Evolutionary conservation across 2,329 filamentous ascomycete genomes (phyloP).

Genomic region (Teratosphaeria destructans): DNA sequence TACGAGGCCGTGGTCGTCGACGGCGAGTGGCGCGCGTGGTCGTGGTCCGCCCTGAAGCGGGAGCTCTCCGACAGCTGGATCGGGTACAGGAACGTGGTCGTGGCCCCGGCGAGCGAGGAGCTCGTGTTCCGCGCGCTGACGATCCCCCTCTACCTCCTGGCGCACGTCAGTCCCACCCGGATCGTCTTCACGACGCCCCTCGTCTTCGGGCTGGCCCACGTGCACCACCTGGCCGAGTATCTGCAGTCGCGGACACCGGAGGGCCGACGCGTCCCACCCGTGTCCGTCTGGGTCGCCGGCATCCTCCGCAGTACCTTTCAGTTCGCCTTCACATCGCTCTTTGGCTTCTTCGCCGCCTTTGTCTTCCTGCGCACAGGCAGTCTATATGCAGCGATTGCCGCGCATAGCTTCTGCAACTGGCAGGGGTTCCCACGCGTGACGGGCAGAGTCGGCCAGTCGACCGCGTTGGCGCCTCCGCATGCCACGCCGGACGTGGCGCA

Average conservation of each 20-base stretch:
- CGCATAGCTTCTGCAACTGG: conserved; percentile 86
- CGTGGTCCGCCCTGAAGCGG: conserved; percentile 40
- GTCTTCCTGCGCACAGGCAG: conserved; percentile 78
- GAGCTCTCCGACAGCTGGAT: conserved; percentile 62
- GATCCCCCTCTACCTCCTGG: conserved; percentile 69
- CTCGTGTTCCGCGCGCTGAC: conserved; percentile 83
- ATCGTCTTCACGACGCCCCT: conserved; percentile 77
- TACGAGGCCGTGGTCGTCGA: conserved; percentile 71
- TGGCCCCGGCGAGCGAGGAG: conserved; percentile 82
- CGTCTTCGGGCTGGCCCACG: conserved; percentile 84
- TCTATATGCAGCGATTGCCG: conserved; percentile 60
- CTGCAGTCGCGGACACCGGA: conserved; percentile 60
- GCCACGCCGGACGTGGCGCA: conserved; percentile 21
- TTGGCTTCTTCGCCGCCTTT: conserved; percentile 89
- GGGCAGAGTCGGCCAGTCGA: conserved; percentile 56
- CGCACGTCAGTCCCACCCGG: conserved; percentile 41
- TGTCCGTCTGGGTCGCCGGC: conserved; percentile 17
- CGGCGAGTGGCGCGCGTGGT: conserved; percentile 50
- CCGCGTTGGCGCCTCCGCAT: conserved; percentile 21
- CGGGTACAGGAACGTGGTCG: conserved; percentile 76
- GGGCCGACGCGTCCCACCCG: conserved; percentile 9
- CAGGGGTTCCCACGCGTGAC: conserved; percentile 81
- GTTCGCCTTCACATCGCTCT: conserved; percentile 81
- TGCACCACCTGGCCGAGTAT: conserved; percentile 96
- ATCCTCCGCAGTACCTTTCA: conserved; percentile 69